phyloP scores from a whole-genome alignment of 1,284 basidiomycete genomes.

The Leccinum cinnamomeum region DNA sequence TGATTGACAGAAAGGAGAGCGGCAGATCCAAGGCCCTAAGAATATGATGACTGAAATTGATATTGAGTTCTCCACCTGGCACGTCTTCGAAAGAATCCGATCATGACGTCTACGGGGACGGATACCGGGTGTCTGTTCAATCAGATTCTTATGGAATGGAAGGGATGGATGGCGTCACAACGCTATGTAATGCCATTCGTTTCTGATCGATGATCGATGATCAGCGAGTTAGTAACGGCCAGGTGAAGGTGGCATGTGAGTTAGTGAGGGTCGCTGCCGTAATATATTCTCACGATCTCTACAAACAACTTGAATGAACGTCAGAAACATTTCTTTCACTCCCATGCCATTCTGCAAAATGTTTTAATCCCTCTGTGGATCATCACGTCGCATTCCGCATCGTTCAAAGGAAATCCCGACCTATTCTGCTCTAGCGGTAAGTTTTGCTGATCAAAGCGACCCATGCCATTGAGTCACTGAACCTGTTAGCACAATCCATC shows the following conservation, averaged over 20 bases:
- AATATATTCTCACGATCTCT: background rate
- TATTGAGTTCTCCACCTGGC: background rate
- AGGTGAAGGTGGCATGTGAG: background rate
- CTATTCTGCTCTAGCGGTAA: background rate
- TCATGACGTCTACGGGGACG: too few relatives aligned
- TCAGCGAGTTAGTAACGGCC: too few relatives aligned
- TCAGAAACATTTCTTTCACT: too few relatives aligned
- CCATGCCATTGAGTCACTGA: background rate
- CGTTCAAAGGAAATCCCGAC: background rate
- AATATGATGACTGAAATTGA: background rate
- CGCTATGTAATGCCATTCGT: background rate
- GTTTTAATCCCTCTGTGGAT: background rate
- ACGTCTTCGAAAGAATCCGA: background rate
- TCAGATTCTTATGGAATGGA: background rate
- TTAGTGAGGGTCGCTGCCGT: background rate
- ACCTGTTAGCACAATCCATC: background rate
- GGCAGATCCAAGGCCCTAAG: background rate
- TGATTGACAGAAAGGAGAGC: background rate
- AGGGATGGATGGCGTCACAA: background rate
- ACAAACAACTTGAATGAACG: background rate
- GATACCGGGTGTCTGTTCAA: too few relatives aligned
- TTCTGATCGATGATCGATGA: too few relatives aligned
- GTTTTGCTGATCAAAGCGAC: background rate
- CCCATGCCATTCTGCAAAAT: background rate
- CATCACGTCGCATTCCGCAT: background rate